These are phyloP conservation scores for Talaromyces islandicus DNA, from an alignment of 2,329 filamentous ascomycete species.

Conservation along the genomic window DNA sequence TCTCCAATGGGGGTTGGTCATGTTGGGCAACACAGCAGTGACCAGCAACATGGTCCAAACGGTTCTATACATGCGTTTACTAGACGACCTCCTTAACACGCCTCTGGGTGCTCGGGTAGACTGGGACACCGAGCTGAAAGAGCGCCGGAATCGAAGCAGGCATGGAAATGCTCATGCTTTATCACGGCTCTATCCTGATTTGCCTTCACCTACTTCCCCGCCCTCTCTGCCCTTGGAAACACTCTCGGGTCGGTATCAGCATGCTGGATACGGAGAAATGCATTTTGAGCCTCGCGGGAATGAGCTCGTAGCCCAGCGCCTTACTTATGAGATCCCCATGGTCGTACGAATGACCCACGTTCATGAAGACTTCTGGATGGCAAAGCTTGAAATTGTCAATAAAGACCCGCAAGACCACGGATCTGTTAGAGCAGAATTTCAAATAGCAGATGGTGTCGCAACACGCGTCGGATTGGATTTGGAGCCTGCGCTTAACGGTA, in stretches of 20 bases:
- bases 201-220: not conserved
- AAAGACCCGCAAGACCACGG: not conserved
- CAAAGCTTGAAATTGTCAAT: not conserved
- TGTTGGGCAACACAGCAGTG: not conserved
- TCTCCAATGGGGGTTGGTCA: not conserved
- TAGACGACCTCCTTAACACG: not conserved
- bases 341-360: not conserved
- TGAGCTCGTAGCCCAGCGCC: not conserved
- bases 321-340: constrained; percentile 1
- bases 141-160: not conserved
- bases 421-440: not conserved
- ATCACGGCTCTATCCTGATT: not conserved
- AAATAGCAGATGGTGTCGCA: not conserved
- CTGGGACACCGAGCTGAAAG: not conserved
- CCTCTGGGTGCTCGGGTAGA: not conserved
- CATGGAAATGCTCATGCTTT: not conserved
- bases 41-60: not conserved
- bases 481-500: not conserved
- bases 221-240: not conserved
- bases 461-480: not conserved
- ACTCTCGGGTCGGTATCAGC: not conserved
- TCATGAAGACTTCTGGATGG: not conserved
- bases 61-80: not conserved
- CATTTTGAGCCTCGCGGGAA: not conserved
- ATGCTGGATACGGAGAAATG: not conserved